phyloP scores from a whole-genome alignment of 2,329 filamentous ascomycete genomes.

The Colletotrichum zoysiae region DNA sequence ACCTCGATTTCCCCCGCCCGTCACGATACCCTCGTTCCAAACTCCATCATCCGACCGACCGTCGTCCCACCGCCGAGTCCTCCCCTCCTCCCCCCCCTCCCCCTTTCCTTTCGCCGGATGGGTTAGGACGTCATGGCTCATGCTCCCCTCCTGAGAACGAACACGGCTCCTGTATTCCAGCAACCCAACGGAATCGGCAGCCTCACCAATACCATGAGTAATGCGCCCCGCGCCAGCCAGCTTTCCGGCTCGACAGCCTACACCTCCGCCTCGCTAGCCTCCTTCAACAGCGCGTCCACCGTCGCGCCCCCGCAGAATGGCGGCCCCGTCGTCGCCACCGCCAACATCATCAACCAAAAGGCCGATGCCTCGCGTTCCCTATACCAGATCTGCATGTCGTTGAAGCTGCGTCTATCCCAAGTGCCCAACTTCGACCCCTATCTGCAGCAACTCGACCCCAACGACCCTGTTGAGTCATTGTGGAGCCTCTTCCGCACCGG shows the following conservation, averaged over 20 bases:
- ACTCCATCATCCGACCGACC: conserved; percentile 1
- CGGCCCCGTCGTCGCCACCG: conserved; percentile 79
- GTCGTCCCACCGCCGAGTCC: conserved; percentile 8
- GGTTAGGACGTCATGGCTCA: conserved; percentile 67
- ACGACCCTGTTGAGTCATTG: conserved; percentile 86
- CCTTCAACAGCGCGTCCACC: conserved; percentile 60
- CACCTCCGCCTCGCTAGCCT: conserved; percentile 64
- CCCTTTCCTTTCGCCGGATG: conserved; percentile 51
- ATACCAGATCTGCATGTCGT: conserved; percentile 92
- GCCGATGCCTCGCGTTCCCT: conserved; percentile 92
- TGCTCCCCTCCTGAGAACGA: conserved; percentile 70
- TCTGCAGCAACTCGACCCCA: conserved; percentile 77
- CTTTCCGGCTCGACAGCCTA: conserved; percentile 71
- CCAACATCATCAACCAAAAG: conserved; percentile 97
- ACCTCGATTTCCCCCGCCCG: not conserved
- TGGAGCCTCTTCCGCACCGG: conserved; percentile 90
- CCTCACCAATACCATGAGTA: conserved; percentile 63
- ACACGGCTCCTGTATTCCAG: conserved; percentile 68
- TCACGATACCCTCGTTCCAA: conserved; percentile 28
- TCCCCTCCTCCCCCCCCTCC: conserved; percentile 20
- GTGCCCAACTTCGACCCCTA: conserved; percentile 87
- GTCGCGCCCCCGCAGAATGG: conserved; percentile 58
- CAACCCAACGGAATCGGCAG: conserved; percentile 61
- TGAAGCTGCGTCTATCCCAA: conserved; percentile 83
- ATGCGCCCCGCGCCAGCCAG: conserved; percentile 69